Conservation (phyloP, 176 grass and related monocot species). For the Pontederia paniculata region DNA sequence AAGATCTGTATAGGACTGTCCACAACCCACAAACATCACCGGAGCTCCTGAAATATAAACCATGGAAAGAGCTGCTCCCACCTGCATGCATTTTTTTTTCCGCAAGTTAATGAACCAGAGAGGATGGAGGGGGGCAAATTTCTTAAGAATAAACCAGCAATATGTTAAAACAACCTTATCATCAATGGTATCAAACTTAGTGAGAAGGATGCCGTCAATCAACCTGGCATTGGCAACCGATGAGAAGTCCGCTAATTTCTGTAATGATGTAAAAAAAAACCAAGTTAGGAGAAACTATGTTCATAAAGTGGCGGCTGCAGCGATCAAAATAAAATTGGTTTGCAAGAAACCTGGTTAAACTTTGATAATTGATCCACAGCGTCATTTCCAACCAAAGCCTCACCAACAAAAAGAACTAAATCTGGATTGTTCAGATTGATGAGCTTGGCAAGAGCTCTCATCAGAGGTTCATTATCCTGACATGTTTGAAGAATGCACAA, state of each 20-base stretch:
- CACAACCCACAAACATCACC: conserved; percentile 86
- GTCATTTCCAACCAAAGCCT: conserved; percentile 92
- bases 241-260: conserved; percentile 93
- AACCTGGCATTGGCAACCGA: conserved; percentile 59
- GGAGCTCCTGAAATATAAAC: conserved; percentile 93
- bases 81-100: conserved; percentile 25
- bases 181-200: conserved; percentile 91
- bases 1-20: conserved; percentile 87
- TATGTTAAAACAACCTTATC: conserved; percentile 42
- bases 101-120: background rate
- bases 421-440: conserved; percentile 93
- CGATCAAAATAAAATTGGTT: too few species aligned
- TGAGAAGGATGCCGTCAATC: conserved; percentile 95
- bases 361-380: conserved; percentile 88
- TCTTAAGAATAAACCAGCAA: background rate
- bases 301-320: too few species aligned
- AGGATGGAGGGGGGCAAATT: background rate
- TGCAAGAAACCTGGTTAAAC: conserved; percentile 62
- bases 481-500: background rate
- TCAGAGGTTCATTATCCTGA: conserved; percentile 91
- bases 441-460: conserved; percentile 93
- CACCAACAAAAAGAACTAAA: conserved; percentile 86
- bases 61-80: conserved; percentile 79
- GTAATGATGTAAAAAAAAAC: background rate
- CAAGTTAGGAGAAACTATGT: too few species aligned